Percentiles rank a stretch among this genome's conserved stretches.
Conservation (phyloP, 345 rosid species). For the Arabis hirsuta region DNA sequence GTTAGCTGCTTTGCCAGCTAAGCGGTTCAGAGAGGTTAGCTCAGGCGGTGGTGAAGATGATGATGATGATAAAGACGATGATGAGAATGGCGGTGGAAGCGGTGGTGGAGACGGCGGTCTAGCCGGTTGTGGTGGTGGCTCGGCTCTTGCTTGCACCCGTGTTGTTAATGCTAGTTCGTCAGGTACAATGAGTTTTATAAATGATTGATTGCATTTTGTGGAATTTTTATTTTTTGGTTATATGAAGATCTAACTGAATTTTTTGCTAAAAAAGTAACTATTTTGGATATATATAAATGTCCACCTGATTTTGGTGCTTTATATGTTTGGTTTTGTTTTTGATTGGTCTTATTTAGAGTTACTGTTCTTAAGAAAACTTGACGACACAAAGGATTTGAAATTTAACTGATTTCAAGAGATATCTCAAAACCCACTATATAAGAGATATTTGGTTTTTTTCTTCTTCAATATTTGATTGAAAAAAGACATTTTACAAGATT, state of each 20-base stretch:
- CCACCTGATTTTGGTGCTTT: conserved; percentile 27
- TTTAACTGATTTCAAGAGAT: conserved; percentile 22
- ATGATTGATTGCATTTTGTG: neutral
- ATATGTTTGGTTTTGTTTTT: conserved; percentile 5
- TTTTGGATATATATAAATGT: neutral
- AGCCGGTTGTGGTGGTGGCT: conserved; percentile 18
- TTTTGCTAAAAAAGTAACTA: conserved; percentile 13
- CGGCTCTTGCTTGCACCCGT: conserved; percentile 39
- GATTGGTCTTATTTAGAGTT: conserved; percentile 3
- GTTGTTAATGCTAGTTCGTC: conserved; percentile 41
- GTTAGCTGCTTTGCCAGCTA: conserved; percentile 51
- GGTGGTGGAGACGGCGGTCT: neutral
- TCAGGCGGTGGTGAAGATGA: conserved; percentile 43
- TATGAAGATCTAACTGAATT: conserved; percentile 2
- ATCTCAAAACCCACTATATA: neutral
- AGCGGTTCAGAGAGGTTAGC: conserved; percentile 44
- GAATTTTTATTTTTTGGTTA: neutral
- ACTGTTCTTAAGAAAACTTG: conserved; percentile 32
- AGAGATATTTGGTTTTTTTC: conserved; percentile 6
- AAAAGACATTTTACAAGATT: neutral
- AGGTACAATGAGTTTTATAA: conserved; percentile 25
- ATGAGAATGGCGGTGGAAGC: conserved; percentile 23
- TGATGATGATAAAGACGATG: conserved; percentile 46
- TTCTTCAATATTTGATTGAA: neutral
- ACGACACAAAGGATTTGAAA: neutral